Evolutionary conservation across 306 rosid genomes (phyloP).

Genomic region (Cicer arietinum): DNA sequence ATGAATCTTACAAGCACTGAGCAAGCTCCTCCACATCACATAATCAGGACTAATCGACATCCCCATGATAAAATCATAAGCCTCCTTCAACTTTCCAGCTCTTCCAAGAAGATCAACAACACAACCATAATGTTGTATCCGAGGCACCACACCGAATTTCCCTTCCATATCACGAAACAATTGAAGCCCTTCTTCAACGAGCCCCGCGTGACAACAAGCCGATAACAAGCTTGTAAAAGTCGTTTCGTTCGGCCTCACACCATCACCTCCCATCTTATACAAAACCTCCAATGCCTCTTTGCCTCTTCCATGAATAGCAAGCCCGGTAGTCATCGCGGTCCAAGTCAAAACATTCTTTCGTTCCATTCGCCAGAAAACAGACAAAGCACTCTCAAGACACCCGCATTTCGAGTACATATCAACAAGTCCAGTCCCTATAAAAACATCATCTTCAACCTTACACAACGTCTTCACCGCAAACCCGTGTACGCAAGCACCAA

Average conservation of each 20-base stretch:
- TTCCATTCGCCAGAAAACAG: conserved; percentile 58
- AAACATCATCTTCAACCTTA: conserved; percentile 66
- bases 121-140: conserved; percentile 70
- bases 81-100: conserved; percentile 65
- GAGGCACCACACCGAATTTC: conserved; percentile 54
- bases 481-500: conserved; percentile 72
- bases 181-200: conserved; percentile 47
- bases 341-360: conserved; percentile 71
- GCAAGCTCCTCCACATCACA: not conserved
- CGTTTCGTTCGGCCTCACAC: conserved; percentile 64
- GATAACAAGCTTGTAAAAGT: conserved; percentile 56
- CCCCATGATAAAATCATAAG: conserved; percentile 58
- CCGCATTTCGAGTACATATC: conserved; percentile 93
- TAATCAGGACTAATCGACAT: conserved; percentile 46
- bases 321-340: conserved; percentile 74
- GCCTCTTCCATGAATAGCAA: conserved; percentile 83
- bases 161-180: conserved; percentile 52
- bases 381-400: conserved; percentile 59
- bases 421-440: conserved; percentile 78
- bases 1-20: too few relatives aligned
- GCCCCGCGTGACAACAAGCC: conserved; percentile 76
- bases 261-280: conserved; percentile 60
- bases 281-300: conserved; percentile 63
- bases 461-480: conserved; percentile 57
- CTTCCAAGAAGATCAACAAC: conserved; percentile 78